phyloP scores from a whole-genome alignment of 306 rosid species.

The Abrus pulchellus region DNA sequence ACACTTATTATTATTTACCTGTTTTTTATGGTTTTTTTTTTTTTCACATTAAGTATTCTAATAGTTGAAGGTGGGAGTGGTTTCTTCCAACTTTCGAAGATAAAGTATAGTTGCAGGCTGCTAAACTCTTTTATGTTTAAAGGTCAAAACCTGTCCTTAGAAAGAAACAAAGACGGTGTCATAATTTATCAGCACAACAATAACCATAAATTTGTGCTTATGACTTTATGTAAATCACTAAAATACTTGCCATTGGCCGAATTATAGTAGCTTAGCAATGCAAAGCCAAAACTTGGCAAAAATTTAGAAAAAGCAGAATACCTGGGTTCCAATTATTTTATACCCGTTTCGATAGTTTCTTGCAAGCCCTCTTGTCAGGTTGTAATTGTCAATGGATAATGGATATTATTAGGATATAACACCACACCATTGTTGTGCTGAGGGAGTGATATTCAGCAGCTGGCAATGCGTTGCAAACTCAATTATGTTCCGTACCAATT shows the following conservation, averaged over 20 bases:
- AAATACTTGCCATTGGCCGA: not conserved
- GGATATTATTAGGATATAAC: not conserved
- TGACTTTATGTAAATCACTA: not conserved
- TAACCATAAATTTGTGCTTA: not conserved
- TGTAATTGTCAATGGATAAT: no score
- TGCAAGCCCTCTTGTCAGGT: no score
- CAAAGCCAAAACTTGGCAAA: no score
- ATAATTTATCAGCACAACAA: not conserved
- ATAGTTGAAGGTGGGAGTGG: constrained; percentile 31
- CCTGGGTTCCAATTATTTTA: not conserved
- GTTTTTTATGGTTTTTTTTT: not conserved
- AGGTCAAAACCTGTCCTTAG: not conserved
- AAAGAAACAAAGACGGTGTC: no score
- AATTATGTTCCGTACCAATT: constrained; percentile 19
- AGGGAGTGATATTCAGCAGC: constrained; percentile 11
- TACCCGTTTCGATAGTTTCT: not conserved
- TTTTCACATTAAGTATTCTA: not conserved
- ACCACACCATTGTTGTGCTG: not conserved
- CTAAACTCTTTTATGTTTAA: not conserved
- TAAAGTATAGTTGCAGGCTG: constrained; percentile 30
- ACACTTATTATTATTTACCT: no score
- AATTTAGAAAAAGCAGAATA: not conserved
- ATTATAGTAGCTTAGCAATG: not conserved
- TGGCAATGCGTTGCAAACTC: constrained; percentile 50
- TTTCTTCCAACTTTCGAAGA: constrained; percentile 17